Conservation (phyloP, 495 filamentous ascomycete genomes). For the Aspergillus hancockii region DNA sequence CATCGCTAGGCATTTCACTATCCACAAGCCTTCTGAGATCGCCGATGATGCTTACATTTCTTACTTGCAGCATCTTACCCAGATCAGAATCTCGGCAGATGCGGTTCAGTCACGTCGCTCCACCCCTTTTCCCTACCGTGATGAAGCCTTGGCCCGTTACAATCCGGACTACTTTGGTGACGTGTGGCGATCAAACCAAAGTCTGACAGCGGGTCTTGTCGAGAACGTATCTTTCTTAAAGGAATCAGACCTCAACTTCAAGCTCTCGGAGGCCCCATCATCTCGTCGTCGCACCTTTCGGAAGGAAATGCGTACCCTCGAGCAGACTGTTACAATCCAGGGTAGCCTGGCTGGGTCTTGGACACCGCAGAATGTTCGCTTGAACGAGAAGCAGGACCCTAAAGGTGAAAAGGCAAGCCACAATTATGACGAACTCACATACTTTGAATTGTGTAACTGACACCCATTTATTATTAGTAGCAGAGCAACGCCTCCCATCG, state of each 20-base stretch:
- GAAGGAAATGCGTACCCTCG: background rate
- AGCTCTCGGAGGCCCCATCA: background rate
- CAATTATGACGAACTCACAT: background rate
- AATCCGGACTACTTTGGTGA: constrained; percentile 27
- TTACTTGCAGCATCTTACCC: constrained; percentile 21
- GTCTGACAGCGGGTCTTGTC: constrained; percentile 10
- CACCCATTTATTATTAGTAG: background rate
- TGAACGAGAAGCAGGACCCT: background rate
- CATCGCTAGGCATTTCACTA: constrained; percentile 20
- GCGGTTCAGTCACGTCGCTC: constrained; percentile 7
- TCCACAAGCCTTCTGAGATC: constrained; percentile 1
- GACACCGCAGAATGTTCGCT: background rate
- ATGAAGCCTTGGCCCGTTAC: background rate
- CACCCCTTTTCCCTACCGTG: constrained; percentile 10
- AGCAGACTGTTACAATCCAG: background rate
- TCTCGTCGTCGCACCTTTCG: constrained; percentile 6
- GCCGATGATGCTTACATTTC: constrained; percentile 7
- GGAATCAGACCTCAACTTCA: background rate
- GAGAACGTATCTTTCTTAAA: constrained; percentile 11
- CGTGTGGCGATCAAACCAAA: constrained; percentile 17
- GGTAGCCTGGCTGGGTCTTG: constrained; percentile 1
- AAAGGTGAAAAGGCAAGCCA: background rate
- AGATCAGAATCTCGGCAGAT: constrained; percentile 16
- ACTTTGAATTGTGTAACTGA: background rate
- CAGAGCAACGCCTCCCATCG: background rate